Evolutionary conservation across 805 yeast species (phyloP), one percentile per base, ranked within the genome.

Genomic region (Starmerella sp.): DNA sequence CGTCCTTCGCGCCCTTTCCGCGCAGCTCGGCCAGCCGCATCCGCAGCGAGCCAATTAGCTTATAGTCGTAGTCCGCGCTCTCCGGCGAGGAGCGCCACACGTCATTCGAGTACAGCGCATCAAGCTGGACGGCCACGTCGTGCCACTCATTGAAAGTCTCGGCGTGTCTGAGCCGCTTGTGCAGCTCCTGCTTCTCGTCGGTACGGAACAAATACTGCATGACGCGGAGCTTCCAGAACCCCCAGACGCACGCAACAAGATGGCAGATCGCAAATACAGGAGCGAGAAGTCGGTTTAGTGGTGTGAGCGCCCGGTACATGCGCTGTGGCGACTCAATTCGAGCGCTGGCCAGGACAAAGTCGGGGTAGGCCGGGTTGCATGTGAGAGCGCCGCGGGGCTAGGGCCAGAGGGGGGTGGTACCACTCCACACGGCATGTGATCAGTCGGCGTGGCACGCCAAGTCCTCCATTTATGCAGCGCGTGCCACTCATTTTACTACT

Each of bases 41-140:
- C 58, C 84, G 73, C 54, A 96, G 75, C 54, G 85, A 89, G 42
- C 86, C 78, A 3, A 93, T 86, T 41, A 95, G 75, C 38, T 82
- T 74, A 67, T 87, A 93, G 68, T 91, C 97, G 65, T 89, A 91
- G 62, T 84, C 81, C 57, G 77, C 77, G 38, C 91, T 83, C 34
- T 83, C 80, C 61, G 90, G 88, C 65, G 89, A 87, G 59, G 87
- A 86, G 56, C 96, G 75, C 75, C 76, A 70, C 65, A 81, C 46
- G 53, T 71, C 75, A 57, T 72, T 71, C 11, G 73, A 71, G 28
- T 66, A 56, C 1, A 61, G 53, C 13, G 61, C 59, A 52, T 80
- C 81, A 42, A 79, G 76, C 39, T 69, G 60, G 41, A 74, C 75
- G 0, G 78, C 72, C 9, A 62, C 57, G 10, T 60, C 64, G 58